Evolutionary conservation across 768 basidiomycete genomes (phyloP), one percentile per base, ranked within the genome.

Genomic region (Dioszegia crocea): DNA sequence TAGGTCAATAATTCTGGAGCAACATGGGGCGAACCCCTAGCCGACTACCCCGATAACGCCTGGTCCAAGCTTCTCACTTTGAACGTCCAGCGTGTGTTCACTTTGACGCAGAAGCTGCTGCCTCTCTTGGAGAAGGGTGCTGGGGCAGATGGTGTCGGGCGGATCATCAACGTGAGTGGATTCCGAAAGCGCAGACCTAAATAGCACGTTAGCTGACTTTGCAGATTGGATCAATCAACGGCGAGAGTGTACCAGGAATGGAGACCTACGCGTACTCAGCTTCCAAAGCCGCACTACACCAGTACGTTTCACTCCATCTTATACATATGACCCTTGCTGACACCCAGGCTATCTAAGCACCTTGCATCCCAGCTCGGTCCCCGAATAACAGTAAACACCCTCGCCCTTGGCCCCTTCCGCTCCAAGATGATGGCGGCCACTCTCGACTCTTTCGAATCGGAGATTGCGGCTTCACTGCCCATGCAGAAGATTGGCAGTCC

Each of bases 211-310:
- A 8, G 40, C 49, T 31, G 30, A 43, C 49, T 11, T 33, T n/a
- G 11, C 58, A 86, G 84, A 86, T 83, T 63, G 86, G 82, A 31
- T 85, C 83, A 16, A 81, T 86, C 36, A 86, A 86, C 66, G 85
- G 83, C 10, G 63, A 82, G 2, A 64, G 68, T 19, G 81, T 85
- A 3, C 84, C 84, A 1, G 74, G 78, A 23, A 80, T 83, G 57
- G 84, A 86, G 62, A 86, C 85, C 1, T 86, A 84, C 61, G 84
- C 85, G 0, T 86, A 86, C 67, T 81, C 83, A 30, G 82, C 84
- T 3, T 83, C 82, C n/a, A 87, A 87, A 63, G 78, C 76, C 8
- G 76, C 76, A 30, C 36, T 77, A 38, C 71, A 73, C 57, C 69
- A 71, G 76, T 56, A 21, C 10, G 40, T 43, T 19, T 26, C 26